Conservation (phyloP, 2,329 filamentous ascomycete species). For the Penicillium fuscoglaucum region DNA sequence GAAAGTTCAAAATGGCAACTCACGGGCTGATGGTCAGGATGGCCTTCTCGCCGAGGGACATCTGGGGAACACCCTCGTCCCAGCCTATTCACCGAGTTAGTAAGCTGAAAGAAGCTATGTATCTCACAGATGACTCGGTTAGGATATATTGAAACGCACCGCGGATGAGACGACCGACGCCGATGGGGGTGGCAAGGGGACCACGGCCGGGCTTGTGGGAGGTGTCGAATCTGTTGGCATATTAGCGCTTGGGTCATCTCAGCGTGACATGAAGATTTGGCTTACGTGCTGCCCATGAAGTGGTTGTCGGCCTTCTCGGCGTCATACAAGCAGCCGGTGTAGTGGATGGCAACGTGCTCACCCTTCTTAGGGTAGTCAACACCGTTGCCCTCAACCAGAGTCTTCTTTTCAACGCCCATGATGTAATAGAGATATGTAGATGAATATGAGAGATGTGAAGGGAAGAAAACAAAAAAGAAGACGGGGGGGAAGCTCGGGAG, state of each 20-base stretch:
- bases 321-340: constrained; percentile 85
- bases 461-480: not conserved
- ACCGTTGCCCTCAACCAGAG: constrained; percentile 61
- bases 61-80: constrained; percentile 81
- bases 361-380: constrained; percentile 62
- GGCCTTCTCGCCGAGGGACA: constrained; percentile 90
- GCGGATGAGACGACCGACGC: constrained; percentile 79
- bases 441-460: not conserved
- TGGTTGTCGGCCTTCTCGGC: constrained; percentile 58
- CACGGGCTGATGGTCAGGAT: constrained; percentile 78
- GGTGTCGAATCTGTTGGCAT: constrained; percentile 73
- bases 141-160: constrained; percentile 55
- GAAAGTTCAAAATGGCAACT: constrained; percentile 29
- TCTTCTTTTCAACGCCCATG: constrained; percentile 72
- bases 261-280: constrained; percentile 13
- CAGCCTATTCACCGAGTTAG: constrained; percentile 52
- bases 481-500: not conserved
- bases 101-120: not conserved
- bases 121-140: not conserved
- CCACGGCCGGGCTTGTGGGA: constrained; percentile 66
- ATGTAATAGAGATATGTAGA: not conserved
- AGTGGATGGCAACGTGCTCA: constrained; percentile 81
- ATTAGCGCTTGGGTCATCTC: not conserved
- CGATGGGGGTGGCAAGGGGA: constrained; percentile 76
- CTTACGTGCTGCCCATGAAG: constrained; percentile 69